These are phyloP conservation scores for Ophiostoma ips DNA, from an alignment of 2,329 filamentous ascomycete species.

Conservation along the genomic window DNA sequence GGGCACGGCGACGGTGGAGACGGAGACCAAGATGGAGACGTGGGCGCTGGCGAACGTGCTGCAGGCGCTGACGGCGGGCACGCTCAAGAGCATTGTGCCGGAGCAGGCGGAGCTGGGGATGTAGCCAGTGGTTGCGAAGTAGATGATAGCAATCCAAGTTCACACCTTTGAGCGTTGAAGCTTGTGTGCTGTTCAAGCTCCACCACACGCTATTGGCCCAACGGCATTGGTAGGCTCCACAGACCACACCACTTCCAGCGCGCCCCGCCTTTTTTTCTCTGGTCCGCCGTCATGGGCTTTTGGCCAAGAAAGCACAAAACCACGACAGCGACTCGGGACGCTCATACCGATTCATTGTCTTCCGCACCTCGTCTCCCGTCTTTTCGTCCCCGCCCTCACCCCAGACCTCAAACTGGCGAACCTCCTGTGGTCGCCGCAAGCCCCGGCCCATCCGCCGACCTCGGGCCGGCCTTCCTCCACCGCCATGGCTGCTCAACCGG, in stretches of 20 bases:
- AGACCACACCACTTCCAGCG: no score
- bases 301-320: background rate
- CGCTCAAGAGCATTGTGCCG: conserved; percentile 11
- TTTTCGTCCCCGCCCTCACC: no score
- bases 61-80: conserved; percentile 15
- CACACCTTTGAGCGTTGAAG: no score
- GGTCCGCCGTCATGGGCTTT: no score
- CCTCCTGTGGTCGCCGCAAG: conserved; percentile 10
- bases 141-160: no score
- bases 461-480: background rate
- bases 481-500: conserved; percentile 16
- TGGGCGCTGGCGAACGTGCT: conserved; percentile 12
- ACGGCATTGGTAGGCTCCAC: no score
- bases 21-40: conserved; percentile 19
- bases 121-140: background rate
- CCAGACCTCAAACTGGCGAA: conserved; percentile 10
- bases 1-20: conserved; percentile 67
- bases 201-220: no score
- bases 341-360: no score
- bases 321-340: no score
- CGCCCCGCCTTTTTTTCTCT: no score
- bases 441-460: background rate
- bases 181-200: no score
- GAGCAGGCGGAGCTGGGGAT: conserved; percentile 7
- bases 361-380: no score